phyloP scores from a whole-genome alignment of 768 basidiomycete genomes.

The Macrolepiota fuliginosa region DNA sequence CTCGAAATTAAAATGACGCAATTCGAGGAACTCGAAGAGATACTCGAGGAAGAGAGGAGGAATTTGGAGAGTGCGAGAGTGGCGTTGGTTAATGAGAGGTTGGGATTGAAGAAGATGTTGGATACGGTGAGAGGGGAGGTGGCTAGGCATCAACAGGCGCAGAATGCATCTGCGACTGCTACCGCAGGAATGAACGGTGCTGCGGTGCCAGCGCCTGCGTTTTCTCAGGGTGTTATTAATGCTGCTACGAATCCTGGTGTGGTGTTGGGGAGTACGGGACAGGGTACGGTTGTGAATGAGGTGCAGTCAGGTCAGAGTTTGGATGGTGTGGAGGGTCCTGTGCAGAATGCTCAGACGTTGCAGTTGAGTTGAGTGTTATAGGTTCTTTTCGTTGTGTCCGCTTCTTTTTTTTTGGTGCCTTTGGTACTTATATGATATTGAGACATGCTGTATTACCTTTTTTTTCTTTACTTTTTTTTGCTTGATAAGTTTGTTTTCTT shows the following conservation, averaged over 20 bases:
- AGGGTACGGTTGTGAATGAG: slow-evolving; percentile 56
- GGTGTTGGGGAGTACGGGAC: slow-evolving; percentile 54
- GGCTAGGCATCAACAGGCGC: slow-evolving; percentile 9
- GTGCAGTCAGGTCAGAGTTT: slow-evolving; percentile 42
- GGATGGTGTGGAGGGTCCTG: slow-evolving; percentile 54
- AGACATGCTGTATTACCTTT: background rate
- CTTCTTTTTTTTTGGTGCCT: background rate
- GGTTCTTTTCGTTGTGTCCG: background rate
- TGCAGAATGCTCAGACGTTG: slow-evolving; percentile 52
- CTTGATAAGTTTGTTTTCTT: too few relatives aligned
- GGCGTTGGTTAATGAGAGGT: slow-evolving; percentile 76
- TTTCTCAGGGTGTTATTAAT: slow-evolving; percentile 18
- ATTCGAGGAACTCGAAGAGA: slow-evolving; percentile 91
- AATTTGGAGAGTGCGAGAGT: slow-evolving; percentile 80
- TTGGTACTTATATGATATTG: background rate
- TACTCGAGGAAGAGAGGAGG: slow-evolving; percentile 88
- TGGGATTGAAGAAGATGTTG: slow-evolving; percentile 67
- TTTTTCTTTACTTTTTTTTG: background rate
- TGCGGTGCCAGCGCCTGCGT: slow-evolving; percentile 19
- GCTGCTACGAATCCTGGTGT: slow-evolving; percentile 25
- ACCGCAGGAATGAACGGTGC: slow-evolving; percentile 26
- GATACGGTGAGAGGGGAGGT: slow-evolving; percentile 68
- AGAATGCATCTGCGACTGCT: slow-evolving; percentile 36
- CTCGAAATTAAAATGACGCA: slow-evolving; percentile 93
- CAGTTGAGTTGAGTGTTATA: slow-evolving; percentile 35